phyloP scores from a whole-genome alignment of 345 rosid genomes.

The Geranium rotundifolium region DNA sequence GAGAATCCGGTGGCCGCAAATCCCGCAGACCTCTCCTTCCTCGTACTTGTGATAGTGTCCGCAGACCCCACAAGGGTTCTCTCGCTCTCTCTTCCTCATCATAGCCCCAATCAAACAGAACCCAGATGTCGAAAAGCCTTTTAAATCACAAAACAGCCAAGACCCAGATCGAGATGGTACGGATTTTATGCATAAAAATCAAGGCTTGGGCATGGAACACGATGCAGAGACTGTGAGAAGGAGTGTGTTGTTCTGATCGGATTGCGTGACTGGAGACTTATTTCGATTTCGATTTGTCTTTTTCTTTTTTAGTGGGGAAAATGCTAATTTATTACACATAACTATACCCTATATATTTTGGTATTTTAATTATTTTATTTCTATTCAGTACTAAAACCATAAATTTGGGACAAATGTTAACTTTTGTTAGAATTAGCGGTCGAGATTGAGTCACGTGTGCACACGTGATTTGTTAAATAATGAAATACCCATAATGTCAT shows the following conservation, averaged over 20 bases:
- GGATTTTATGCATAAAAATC: constrained; percentile 4
- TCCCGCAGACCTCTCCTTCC: constrained; percentile 92
- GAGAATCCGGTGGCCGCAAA: constrained; percentile 81
- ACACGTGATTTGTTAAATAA: too few species aligned
- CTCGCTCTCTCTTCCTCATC: constrained; percentile 98
- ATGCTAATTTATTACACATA: too few species aligned
- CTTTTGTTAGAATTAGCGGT: too few species aligned
- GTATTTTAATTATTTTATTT: too few species aligned
- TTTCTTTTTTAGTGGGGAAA: too few species aligned
- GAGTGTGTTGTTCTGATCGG: background rate
- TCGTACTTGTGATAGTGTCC: constrained; percentile 99
- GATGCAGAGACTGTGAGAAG: background rate
- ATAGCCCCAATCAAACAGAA: background rate
- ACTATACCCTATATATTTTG: too few species aligned
- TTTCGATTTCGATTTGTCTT: too few species aligned
- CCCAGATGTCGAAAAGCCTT: too few species aligned
- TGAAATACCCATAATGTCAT: too few species aligned
- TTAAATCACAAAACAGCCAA: background rate
- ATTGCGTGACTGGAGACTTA: background rate
- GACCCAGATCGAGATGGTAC: background rate
- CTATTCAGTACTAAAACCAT: too few species aligned
- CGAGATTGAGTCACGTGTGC: too few species aligned
- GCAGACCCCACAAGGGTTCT: constrained; percentile 92
- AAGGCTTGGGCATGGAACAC: background rate
- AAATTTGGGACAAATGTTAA: too few species aligned